Conservation (phyloP, 768 basidiomycete species). For the Rhodosporidiobolus sp. region DNA sequence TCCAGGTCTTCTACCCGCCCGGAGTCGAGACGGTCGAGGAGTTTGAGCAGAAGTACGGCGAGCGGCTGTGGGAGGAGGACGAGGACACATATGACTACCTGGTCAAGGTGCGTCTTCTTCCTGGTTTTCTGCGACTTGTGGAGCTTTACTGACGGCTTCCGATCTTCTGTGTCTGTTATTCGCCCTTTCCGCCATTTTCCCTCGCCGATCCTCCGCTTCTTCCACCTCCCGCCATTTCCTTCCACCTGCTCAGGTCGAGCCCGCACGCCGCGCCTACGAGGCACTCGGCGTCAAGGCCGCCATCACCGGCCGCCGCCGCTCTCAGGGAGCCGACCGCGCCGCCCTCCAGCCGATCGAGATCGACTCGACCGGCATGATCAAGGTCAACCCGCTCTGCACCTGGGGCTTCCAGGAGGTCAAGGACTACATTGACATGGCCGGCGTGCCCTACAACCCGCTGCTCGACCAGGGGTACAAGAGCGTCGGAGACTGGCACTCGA, state of each 20-base stretch:
- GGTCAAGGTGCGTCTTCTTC: slow-evolving; percentile 68
- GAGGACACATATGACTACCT: slow-evolving; percentile 84
- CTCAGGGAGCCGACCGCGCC: slow-evolving; percentile 87
- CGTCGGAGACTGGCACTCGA: slow-evolving; percentile 98
- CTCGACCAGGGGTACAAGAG: slow-evolving; percentile 89
- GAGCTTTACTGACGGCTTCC: not conserved
- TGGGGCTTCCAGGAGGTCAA: slow-evolving; percentile 85
- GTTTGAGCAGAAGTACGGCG: slow-evolving; percentile 76
- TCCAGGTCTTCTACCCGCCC: slow-evolving; percentile 76
- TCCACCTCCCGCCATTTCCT: not conserved
- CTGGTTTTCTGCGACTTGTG: too few species aligned
- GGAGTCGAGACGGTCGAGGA: slow-evolving; percentile 64
- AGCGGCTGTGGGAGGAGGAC: slow-evolving; percentile 79
- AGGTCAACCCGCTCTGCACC: slow-evolving; percentile 86
- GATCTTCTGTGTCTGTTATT: not conserved
- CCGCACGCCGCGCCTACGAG: slow-evolving; percentile 81
- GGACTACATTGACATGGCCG: slow-evolving; percentile 73
- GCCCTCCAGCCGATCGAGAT: slow-evolving; percentile 80
- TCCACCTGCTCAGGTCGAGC: slow-evolving; percentile 67
- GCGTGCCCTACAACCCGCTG: slow-evolving; percentile 82
- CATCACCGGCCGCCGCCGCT: slow-evolving; percentile 90
- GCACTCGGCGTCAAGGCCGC: slow-evolving; percentile 74
- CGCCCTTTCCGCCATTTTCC: slow-evolving; percentile 8
- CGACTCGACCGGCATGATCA: slow-evolving; percentile 82
- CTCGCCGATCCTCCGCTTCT: not conserved